A percentile compares a stretch with the other conserved stretches of the same genome.
These are phyloP conservation scores for Pestalotiopsis fici DNA, from an alignment of 2,329 filamentous ascomycete genomes.

Conservation along the genomic window DNA sequence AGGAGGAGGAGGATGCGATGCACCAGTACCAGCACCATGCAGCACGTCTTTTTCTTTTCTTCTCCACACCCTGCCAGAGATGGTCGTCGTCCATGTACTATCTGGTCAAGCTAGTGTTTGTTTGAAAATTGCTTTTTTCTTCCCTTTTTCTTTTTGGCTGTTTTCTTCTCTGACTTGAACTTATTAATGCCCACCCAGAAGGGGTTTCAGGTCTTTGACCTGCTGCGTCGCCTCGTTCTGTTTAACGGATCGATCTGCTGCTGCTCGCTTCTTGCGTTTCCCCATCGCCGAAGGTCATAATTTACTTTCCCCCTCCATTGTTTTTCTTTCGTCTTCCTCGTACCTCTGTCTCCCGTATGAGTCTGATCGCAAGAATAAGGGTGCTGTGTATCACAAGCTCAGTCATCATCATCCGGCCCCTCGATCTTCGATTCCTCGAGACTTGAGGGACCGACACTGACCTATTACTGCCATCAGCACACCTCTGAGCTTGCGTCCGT, in stretches of 20 bases:
- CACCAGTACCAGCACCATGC: neutral
- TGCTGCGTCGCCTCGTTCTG: conserved; percentile 3
- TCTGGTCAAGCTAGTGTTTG: neutral
- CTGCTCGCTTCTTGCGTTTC: neutral
- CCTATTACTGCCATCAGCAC: neutral
- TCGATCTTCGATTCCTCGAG: conserved; percentile 6
- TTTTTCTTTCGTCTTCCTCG: neutral
- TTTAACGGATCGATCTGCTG: neutral
- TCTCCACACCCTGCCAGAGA: neutral
- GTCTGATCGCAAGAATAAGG: neutral
- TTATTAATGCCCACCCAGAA: conserved; percentile 9
- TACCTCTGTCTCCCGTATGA: neutral
- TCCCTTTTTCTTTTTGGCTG: neutral
- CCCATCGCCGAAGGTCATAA: neutral
- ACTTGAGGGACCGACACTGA: neutral
- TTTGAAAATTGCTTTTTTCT: conserved; percentile 3
- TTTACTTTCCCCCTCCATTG: neutral
- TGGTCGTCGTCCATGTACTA: neutral
- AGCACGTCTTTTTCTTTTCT: neutral
- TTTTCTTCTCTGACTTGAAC: neutral
- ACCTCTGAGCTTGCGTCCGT: neutral
- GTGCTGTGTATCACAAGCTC: neutral
- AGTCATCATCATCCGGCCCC: neutral
- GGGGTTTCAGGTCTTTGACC: conserved; percentile 6
- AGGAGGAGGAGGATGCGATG: neutral